Evolutionary conservation across 371 early-diverging fungal genomes (phyloP), one percentile per base, ranked within the genome.

Genomic region (Saksenaea oblongispora): DNA sequence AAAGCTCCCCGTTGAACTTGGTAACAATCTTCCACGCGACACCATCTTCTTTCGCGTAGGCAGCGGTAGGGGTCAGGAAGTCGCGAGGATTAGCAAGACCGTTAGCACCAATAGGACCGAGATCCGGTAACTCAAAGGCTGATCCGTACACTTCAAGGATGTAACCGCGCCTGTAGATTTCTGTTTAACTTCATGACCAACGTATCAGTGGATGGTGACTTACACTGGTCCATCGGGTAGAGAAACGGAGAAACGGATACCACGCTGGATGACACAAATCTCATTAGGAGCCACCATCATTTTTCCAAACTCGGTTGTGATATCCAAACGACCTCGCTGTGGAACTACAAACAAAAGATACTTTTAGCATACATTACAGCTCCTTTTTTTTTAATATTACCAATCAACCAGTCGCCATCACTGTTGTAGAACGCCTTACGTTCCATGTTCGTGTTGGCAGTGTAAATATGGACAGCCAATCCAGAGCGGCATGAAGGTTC

Each of bases 71-170:
- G 24, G 92, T 89, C 69, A 89, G 76, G 75, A 98, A 97, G 73
- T 98, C 96, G 62, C 97, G 90, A 14, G 94, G 90, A 71, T 95
- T 95, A 41, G 98, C 98, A 2, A 98, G 87, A 4, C 97, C 98
- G 74, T 97, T 98, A 31, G 98, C 91, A 44, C 96, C 97, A 56
- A 98, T 97, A 9, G 97, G 96, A 0, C 98, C 98, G 3, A 97
- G 87, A 65, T 97, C 98, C 3, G 98, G 98, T 7, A 97, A 80
- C 72, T 95, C 92, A 85, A 94, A 98, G 71, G 93, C 95, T 24
- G 89, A 78, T 27, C 83, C 85, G 78, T 87, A 97, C 24, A 95
- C 89, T 69, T 98, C 98, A 55, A 93, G 84, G 41, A 96, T 82
- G 77, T 97, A 98, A 1, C 98, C 97, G 42, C 98, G 90, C 26